phyloP scores from a whole-genome alignment of 2,329 filamentous ascomycete species.

The Penicillium carneum region DNA sequence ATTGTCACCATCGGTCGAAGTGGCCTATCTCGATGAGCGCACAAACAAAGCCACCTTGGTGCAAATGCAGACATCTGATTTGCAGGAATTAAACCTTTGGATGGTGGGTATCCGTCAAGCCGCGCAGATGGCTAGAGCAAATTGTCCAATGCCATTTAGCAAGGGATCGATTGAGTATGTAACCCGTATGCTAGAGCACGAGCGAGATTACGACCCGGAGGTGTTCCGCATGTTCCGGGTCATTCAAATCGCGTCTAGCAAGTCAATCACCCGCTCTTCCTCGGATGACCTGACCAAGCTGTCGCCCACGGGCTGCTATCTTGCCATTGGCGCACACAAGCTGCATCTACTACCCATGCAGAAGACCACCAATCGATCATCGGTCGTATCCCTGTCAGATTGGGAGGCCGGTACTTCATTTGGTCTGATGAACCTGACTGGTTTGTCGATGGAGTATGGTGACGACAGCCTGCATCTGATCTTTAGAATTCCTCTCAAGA shows the following conservation, averaged over 20 bases:
- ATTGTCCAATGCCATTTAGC: conserved; percentile 63
- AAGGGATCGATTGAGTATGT: conserved; percentile 68
- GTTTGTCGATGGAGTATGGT: conserved; percentile 64
- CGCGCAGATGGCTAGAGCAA: conserved; percentile 62
- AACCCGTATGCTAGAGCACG: conserved; percentile 67
- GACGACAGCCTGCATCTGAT: conserved; percentile 73
- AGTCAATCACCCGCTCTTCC: conserved; percentile 64
- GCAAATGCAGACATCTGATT: conserved; percentile 69
- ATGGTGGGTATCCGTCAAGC: conserved; percentile 67
- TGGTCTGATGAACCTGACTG: conserved; percentile 69
- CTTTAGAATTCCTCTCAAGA: conserved; percentile 66
- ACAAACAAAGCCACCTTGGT: conserved; percentile 66
- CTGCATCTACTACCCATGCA: conserved; percentile 72
- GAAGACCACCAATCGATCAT: conserved; percentile 62
- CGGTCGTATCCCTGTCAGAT: conserved; percentile 62
- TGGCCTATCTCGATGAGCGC: conserved; percentile 72
- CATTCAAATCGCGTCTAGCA: conserved; percentile 67
- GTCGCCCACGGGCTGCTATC: conserved; percentile 70
- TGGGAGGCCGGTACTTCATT: conserved; percentile 62
- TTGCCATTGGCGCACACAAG: conserved; percentile 73
- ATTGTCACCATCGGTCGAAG: conserved; percentile 71
- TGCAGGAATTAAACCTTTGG: conserved; percentile 71
- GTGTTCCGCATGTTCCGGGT: conserved; percentile 74
- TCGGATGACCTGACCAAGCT: conserved; percentile 72
- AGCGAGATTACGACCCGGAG: conserved; percentile 72